phyloP scores from a whole-genome alignment of 768 basidiomycete genomes.

The Pholiota conissans region DNA sequence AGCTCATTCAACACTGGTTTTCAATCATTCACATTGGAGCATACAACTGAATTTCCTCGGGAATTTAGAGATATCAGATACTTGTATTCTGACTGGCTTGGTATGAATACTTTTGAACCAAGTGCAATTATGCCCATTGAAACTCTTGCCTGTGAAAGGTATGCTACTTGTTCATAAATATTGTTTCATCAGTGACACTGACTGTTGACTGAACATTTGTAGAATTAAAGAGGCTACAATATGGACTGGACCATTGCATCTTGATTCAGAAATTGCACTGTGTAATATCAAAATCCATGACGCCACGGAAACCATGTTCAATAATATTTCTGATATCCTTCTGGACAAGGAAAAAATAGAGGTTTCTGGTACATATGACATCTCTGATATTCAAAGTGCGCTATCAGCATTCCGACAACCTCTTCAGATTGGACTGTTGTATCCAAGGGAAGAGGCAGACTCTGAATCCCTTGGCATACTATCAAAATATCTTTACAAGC shows the following conservation, averaged over 20 bases:
- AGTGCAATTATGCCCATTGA: neutral
- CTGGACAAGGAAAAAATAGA: constrained; percentile 38
- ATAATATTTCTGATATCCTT: constrained; percentile 51
- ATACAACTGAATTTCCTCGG: too few relatives aligned
- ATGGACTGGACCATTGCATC: constrained; percentile 60
- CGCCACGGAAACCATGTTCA: constrained; percentile 34
- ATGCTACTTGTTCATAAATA: neutral
- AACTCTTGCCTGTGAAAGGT: constrained; percentile 29
- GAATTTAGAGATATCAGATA: too few relatives aligned
- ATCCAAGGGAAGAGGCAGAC: constrained; percentile 40
- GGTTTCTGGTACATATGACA: constrained; percentile 48
- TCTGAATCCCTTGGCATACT: constrained; percentile 38
- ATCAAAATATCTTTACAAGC: neutral
- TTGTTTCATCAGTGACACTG: neutral
- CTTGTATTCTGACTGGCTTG: neutral
- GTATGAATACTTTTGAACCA: neutral
- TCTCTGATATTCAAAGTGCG: constrained; percentile 45
- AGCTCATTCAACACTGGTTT: too few relatives aligned
- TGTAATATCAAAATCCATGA: constrained; percentile 53
- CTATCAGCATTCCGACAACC: constrained; percentile 48
- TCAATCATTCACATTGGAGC: too few relatives aligned
- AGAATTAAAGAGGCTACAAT: constrained; percentile 38
- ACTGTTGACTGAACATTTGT: neutral
- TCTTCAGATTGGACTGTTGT: constrained; percentile 55
- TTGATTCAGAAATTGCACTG: constrained; percentile 36